Base-by-base conservation (phyloP, 139 green algal genomes). In the Auxenochlorella protothecoides region DNA sequence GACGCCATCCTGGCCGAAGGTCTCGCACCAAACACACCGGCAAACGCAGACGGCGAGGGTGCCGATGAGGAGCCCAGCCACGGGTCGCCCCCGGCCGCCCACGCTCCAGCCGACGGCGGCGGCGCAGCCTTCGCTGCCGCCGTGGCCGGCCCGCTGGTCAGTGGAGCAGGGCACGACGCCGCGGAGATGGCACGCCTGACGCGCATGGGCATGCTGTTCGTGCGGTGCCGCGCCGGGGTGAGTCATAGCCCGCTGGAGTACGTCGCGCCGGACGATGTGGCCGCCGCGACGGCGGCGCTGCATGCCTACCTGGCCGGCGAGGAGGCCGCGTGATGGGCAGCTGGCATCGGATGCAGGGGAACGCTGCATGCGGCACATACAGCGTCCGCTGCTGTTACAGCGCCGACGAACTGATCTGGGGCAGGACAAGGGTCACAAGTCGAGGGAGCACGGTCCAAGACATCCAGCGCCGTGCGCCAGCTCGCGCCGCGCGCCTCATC, bases 131-230 rank as follows among this genome's bases (percentile, higher is more conserved):
- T 10, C 3, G 11, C 53, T 6, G 59, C 44, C 14, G 6, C 16
- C 13, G n/a, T 55, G 5, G 72, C 88, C 5, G 83, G 84, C 0
- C 63, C 85, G 56, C 72, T 97, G 62, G 83, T 92, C 67, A 93
- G 85, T 67, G 92, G 93, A 0, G 93, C 93, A 3, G 93, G 91
- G 0, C 93, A 97, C 62, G 93, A 98, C 72, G 89, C 89, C 6
- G 85, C 97, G 82, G 89, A 87, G 14, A 85, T 97, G 66, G 85
- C 89, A 2, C 79, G 90, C 4, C 59, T 90, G 2, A 85, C 85
- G n/a, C 69, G 71, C 74, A 87, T 92, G 66, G 85, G 70, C 59
- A 97, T 97, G 92, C 68, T 97, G 68, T 97, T 97, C 78, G 92
- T 97, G 75, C 79, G 92, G 3, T 79, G 79, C 15, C 75, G 68